phyloP scores from a whole-genome alignment of 2,329 filamentous ascomycete genomes.

The Hypomyces rosellus region DNA sequence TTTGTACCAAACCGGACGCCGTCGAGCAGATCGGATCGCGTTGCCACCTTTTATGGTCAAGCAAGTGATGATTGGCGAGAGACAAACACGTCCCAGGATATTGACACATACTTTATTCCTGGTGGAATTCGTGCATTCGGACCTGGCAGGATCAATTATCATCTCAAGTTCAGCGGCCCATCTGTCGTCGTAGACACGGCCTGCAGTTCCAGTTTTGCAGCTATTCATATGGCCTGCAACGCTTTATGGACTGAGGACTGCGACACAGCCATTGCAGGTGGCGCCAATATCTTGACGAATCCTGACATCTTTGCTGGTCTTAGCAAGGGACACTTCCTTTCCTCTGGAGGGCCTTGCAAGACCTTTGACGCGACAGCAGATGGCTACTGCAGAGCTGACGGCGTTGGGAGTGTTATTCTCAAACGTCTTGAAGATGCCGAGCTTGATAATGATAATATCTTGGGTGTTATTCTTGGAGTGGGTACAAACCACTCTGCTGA shows the following conservation, averaged over 20 bases:
- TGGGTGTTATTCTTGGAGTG: conserved; percentile 56
- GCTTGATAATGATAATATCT: conserved; percentile 57
- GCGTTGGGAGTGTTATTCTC: conserved; percentile 39
- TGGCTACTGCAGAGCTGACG: conserved; percentile 50
- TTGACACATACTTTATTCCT: not conserved
- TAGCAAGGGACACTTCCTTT: conserved; percentile 59
- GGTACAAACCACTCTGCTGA: conserved; percentile 67
- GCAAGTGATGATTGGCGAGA: not conserved
- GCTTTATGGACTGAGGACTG: conserved; percentile 57
- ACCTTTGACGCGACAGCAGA: conserved; percentile 58
- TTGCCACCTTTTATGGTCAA: not conserved
- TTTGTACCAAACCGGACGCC: conserved; percentile 59
- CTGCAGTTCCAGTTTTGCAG: conserved; percentile 65
- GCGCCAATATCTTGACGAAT: conserved; percentile 58
- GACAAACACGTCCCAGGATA: not conserved
- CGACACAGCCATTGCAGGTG: conserved; percentile 58
- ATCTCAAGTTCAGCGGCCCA: conserved; percentile 66
- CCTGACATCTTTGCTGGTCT: conserved; percentile 61
- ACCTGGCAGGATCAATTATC: conserved; percentile 46
- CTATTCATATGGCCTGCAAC: conserved; percentile 54
- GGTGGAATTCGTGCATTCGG: not conserved
- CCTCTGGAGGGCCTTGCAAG: conserved; percentile 34
- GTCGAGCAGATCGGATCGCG: conserved; percentile 27
- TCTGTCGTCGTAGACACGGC: conserved; percentile 68
- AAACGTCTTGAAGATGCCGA: conserved; percentile 42